Evolutionary conservation across 2,329 filamentous ascomycete species (phyloP).

Genomic region (Fusarium aywerte): DNA sequence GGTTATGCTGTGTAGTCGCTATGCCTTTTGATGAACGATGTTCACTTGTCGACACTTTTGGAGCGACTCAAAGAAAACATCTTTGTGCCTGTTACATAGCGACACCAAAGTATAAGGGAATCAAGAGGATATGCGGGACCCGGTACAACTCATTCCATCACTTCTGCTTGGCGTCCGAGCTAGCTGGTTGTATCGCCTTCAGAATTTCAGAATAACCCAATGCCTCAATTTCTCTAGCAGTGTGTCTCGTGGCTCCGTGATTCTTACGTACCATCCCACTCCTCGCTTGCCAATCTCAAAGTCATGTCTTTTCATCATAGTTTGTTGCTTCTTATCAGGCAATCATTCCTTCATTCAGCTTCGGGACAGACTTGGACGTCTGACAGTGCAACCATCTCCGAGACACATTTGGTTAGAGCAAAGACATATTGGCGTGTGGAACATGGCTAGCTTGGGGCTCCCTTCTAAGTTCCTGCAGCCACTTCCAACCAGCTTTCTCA

Average conservation of each 20-base stretch:
- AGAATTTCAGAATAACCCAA: neutral
- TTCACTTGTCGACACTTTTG: slow-evolving; percentile 5
- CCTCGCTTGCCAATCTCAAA: slow-evolving; percentile 21
- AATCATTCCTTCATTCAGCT: slow-evolving; percentile 36
- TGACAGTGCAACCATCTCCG: slow-evolving; percentile 42
- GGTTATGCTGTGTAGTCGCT: slow-evolving; percentile 11
- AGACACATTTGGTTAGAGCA: slow-evolving; percentile 37
- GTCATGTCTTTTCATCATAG: slow-evolving; percentile 26
- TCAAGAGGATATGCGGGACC: slow-evolving; percentile 27
- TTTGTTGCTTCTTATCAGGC: slow-evolving; percentile 20
- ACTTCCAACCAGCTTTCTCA: slow-evolving; percentile 36
- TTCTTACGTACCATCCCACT: neutral
- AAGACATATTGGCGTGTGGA: slow-evolving; percentile 31
- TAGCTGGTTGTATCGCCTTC: neutral
- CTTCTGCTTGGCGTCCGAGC: slow-evolving; percentile 6
- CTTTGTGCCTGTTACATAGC: slow-evolving; percentile 18
- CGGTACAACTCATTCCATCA: slow-evolving; percentile 30
- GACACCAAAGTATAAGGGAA: slow-evolving; percentile 27
- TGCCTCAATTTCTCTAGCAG: neutral
- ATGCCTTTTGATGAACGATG: slow-evolving; percentile 13
- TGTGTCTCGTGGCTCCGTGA: neutral
- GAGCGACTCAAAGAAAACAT: slow-evolving; percentile 27
- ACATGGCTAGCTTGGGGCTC: slow-evolving; percentile 17
- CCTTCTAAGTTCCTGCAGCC: slow-evolving; percentile 40
- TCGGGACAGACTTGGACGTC: slow-evolving; percentile 35